A percentile compares a stretch with the other conserved stretches of the same genome.
Evolutionary conservation across 495 filamentous ascomycete species (phyloP).

Genomic region (Penicillium waksmanii): DNA sequence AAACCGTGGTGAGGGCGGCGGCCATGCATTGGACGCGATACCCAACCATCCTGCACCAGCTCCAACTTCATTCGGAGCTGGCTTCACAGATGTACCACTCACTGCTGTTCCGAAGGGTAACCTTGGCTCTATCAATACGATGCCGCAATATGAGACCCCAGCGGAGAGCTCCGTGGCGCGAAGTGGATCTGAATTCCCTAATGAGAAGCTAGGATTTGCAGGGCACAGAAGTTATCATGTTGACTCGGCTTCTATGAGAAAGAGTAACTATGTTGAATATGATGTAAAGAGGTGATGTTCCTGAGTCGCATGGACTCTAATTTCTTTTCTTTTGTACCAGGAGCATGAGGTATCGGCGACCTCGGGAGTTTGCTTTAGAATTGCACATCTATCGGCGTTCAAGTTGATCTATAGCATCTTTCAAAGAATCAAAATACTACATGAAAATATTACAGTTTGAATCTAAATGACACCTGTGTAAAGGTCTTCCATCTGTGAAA

Average conservation of each 20-base stretch:
- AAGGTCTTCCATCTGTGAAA: no score
- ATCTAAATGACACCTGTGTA: no score
- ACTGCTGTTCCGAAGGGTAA: slow-evolving; percentile 31
- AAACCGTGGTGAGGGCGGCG: slow-evolving; percentile 52
- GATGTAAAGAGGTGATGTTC: slow-evolving; percentile 34
- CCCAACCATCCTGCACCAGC: slow-evolving; percentile 11
- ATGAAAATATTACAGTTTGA: no score
- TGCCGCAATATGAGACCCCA: slow-evolving; percentile 33
- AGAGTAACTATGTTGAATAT: slow-evolving; percentile 48
- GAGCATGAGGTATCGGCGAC: not conserved
- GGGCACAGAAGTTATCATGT: slow-evolving; percentile 42
- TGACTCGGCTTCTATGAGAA: slow-evolving; percentile 28
- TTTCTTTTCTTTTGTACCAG: not conserved
- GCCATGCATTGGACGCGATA: slow-evolving; percentile 32
- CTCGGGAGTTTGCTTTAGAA: not conserved
- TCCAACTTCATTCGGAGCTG: slow-evolving; percentile 19
- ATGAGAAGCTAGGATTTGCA: slow-evolving; percentile 53
- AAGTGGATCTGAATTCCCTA: slow-evolving; percentile 23
- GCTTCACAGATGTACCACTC: slow-evolving; percentile 39
- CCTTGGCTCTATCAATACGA: slow-evolving; percentile 18
- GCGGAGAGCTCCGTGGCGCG: slow-evolving; percentile 10
- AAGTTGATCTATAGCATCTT: no score
- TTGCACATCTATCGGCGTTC: not conserved
- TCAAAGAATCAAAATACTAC: no score
- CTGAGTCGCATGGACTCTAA: slow-evolving; percentile 8